Evolutionary conservation across 768 basidiomycete species (phyloP), one percentile per base, ranked within the genome.

Genomic region (Xerocomus spinulosus): DNA sequence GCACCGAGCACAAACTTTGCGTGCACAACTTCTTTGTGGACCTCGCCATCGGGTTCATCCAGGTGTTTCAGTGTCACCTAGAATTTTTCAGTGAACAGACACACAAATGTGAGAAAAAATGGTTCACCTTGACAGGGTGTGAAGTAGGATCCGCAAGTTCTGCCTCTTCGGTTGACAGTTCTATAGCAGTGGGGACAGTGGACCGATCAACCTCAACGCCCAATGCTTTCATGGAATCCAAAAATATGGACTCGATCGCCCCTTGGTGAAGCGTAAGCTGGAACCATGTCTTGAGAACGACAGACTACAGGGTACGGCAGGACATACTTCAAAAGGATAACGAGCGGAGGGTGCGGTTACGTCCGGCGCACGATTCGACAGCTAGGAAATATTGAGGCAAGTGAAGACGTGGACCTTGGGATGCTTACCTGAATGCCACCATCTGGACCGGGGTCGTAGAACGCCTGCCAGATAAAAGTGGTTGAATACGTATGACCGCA

Each of bases 1-100:
- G 81, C 75, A 2, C 89, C 89, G 25, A 92, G 69, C 2, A 90
- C 81, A 58, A 80, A 92, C 63, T 83, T 87, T 1, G 87, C 85
- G 48, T 71, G 68, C 2, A 89, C 80, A 8, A 77, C 67, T 59
- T 88, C 86, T 9, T 70, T 72, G 5, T 68, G 62, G 10, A 64
- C 48, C 18, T 69, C 57, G 18, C 62, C 70, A 13, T 73, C 70
- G 14, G 55, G 51, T 25, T 28, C 56, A 6, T 57, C 61, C 9
- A 60, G 33, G 32, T 34, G 43, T 35, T 56, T 42, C 17, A 65
- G 43, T 9, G 50, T 60, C 20, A 64, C 60, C 61, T 63, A 12
- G 23, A 30, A 25, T 13, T 25, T 26, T 26, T 41, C 15, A 9
- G 34, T 61, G 30, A 61, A 28, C 3, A 2, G 14, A 12, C 21